phyloP scores from a whole-genome alignment of 768 basidiomycete genomes.

The Tricholoma terreum region DNA sequence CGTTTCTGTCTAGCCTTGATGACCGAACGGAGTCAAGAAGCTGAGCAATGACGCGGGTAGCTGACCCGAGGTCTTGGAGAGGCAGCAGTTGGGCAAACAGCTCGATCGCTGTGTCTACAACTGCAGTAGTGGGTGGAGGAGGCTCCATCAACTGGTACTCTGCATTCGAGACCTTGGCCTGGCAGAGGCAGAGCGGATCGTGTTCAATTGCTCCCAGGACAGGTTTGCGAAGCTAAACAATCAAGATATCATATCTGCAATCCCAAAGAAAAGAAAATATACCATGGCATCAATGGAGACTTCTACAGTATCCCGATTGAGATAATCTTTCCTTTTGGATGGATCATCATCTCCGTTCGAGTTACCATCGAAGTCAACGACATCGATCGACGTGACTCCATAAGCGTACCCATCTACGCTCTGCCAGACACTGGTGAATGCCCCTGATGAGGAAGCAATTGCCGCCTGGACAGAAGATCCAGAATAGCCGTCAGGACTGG shows the following conservation, averaged over 20 bases:
- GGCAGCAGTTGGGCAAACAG: constrained; percentile 80
- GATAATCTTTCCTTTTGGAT: constrained; percentile 40
- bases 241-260: constrained; percentile 6
- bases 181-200: constrained; percentile 73
- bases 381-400: constrained; percentile 74
- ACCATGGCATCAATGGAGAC: constrained; percentile 77
- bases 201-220: constrained; percentile 84
- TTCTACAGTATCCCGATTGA: constrained; percentile 80
- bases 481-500: constrained; percentile 80
- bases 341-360: constrained; percentile 30
- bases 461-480: constrained; percentile 89
- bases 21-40: constrained; percentile 68
- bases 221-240: constrained; percentile 64
- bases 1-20: constrained; percentile 80
- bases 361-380: constrained; percentile 42
- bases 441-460: constrained; percentile 81
- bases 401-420: constrained; percentile 87
- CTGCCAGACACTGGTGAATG: constrained; percentile 85
- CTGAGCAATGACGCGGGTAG: constrained; percentile 51
- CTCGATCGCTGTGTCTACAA: constrained; percentile 87
- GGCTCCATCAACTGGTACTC: constrained; percentile 54
- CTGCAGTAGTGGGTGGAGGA: constrained; percentile 74
- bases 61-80: constrained; percentile 64
- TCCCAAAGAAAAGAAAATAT: constrained; percentile 21
- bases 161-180: constrained; percentile 40